These are phyloP conservation scores for Scutellaria baicalensis DNA, from an alignment of 257 asterid species.

Conservation along the genomic window DNA sequence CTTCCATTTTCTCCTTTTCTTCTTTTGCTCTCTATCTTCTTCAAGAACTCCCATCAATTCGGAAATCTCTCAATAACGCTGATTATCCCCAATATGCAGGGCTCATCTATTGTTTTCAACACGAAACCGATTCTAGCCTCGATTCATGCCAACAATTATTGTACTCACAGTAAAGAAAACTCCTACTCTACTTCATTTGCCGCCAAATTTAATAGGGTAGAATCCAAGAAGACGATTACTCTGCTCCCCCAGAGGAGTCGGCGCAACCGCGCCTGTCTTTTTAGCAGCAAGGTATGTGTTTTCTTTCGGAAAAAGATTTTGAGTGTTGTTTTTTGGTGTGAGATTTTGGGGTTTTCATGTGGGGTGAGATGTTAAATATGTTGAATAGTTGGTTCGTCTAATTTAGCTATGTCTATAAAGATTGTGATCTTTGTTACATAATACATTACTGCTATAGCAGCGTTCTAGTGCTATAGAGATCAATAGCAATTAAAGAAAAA, in stretches of 20 bases:
- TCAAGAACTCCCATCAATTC: conserved; percentile 4
- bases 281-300: conserved; percentile 39
- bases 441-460: not conserved
- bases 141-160: conserved; percentile 28
- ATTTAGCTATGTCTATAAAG: not conserved
- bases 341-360: not conserved
- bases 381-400: not conserved
- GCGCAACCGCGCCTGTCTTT: conserved; percentile 29
- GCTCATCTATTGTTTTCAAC: conserved; percentile 43
- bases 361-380: not conserved
- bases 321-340: not conserved
- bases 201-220: conserved; percentile 32
- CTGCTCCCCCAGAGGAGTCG: conserved; percentile 32
- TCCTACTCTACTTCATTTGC: conserved; percentile 14
- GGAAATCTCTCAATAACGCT: not conserved
- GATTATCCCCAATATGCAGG: conserved; percentile 49
- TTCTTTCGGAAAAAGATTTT: not conserved
- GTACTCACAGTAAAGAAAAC: conserved; percentile 10
- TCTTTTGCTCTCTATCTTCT: not conserved
- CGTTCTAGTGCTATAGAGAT: not conserved
- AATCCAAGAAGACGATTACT: conserved; percentile 26
- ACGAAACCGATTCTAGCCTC: conserved; percentile 56
- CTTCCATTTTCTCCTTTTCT: not conserved
- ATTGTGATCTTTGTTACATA: not conserved
- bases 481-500: not conserved